Evolutionary conservation across 2,329 filamentous ascomycete species (phyloP).

Genomic region (Pezicula rhizophila): DNA sequence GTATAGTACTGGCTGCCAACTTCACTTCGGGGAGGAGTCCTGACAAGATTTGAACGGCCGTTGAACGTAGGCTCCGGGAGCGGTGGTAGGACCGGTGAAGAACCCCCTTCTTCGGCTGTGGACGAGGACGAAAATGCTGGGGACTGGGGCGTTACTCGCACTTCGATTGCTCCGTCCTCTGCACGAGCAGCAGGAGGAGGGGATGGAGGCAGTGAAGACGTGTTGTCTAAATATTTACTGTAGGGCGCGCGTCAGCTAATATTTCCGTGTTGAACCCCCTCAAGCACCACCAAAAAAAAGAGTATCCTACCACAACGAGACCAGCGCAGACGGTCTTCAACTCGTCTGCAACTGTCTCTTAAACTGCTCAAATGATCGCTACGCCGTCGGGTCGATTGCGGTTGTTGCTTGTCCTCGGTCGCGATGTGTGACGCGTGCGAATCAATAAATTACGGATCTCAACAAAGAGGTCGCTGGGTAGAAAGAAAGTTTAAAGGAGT

Average conservation of each 20-base stretch:
- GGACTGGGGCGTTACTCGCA: conserved; percentile 35
- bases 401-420: conserved; percentile 1
- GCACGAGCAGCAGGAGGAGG: conserved; percentile 54
- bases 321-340: conserved; percentile 54
- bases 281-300: not conserved
- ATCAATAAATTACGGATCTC: conserved; percentile 2
- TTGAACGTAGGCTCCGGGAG: conserved; percentile 54
- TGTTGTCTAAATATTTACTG: conserved; percentile 22
- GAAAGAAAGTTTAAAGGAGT: conserved; percentile 23
- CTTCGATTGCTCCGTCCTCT: conserved; percentile 43
- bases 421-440: conserved; percentile 10
- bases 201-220: conserved; percentile 33
- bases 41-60: conserved; percentile 48
- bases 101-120: conserved; percentile 52
- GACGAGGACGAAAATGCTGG: conserved; percentile 57
- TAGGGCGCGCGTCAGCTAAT: conserved; percentile 12
- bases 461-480: conserved; percentile 9
- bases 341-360: conserved; percentile 53
- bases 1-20: conserved; percentile 49
- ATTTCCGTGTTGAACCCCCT: not conserved
- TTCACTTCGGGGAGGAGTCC: conserved; percentile 36
- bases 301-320: conserved; percentile 33
- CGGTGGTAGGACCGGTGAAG: conserved; percentile 52
- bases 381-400: not conserved
- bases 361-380: conserved; percentile 4